Percentiles rank a stretch among this genome's conserved stretches.
phyloP scores from a whole-genome alignment of 2,329 filamentous ascomycete genomes.

The Aquanectria penicillioides region DNA sequence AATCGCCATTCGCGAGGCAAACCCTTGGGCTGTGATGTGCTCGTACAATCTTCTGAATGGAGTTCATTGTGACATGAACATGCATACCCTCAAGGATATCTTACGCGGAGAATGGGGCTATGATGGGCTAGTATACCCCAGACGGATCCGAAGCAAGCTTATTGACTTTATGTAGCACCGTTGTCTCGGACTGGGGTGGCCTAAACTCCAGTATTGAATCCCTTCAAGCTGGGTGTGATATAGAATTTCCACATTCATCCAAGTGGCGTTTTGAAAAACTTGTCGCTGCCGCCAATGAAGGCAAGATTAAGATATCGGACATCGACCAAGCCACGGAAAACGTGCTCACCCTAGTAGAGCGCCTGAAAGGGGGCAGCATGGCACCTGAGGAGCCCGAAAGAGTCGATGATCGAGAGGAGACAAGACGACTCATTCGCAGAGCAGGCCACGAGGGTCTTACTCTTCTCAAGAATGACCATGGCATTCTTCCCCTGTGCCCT shows the following conservation, averaged over 20 bases:
- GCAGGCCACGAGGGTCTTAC: conserved; percentile 71
- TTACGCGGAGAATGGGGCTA: conserved; percentile 71
- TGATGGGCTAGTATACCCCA: conserved; percentile 57
- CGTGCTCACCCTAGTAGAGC: conserved; percentile 67
- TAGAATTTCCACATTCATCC: conserved; percentile 66
- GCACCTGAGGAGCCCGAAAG: conserved; percentile 65
- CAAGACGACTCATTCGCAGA: conserved; percentile 67
- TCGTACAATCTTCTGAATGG: conserved; percentile 76
- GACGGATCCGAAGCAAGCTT: neutral
- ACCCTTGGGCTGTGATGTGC: conserved; percentile 76
- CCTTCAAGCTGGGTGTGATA: conserved; percentile 64
- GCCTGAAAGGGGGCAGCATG: conserved; percentile 69
- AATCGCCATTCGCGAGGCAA: conserved; percentile 74
- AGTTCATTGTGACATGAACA: conserved; percentile 64
- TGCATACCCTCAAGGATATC: conserved; percentile 64
- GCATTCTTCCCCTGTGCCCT: conserved; percentile 66
- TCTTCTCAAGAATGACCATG: conserved; percentile 70
- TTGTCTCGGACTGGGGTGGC: conserved; percentile 70
- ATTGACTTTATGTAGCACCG: conserved; percentile 51
- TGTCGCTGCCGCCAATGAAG: conserved; percentile 60
- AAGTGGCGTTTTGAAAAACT: conserved; percentile 69
- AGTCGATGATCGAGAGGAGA: conserved; percentile 67
- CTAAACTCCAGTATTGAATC: conserved; percentile 66
- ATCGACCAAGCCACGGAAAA: conserved; percentile 69
- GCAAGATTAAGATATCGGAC: conserved; percentile 56